These are phyloP conservation scores for Peronosclerospora sorghi DNA, from an alignment of 352 stramenopile genomes.

Conservation along the genomic window DNA sequence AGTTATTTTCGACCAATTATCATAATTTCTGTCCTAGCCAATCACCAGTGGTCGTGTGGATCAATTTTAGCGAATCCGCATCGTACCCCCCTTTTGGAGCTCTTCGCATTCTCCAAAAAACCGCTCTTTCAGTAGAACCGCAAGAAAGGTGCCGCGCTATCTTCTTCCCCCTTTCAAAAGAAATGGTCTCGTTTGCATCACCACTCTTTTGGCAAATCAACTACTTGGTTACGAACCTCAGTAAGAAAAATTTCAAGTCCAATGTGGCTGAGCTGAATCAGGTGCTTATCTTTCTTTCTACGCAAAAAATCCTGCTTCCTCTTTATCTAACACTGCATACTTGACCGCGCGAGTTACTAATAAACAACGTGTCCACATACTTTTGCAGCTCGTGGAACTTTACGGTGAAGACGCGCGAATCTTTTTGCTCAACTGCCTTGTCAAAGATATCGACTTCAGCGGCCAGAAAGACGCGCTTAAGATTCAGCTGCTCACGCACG, in stretches of 20 bases:
- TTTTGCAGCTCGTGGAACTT: conserved; percentile 72
- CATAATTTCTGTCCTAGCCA: background rate
- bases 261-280: conserved; percentile 89
- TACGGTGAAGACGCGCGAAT: conserved; percentile 87
- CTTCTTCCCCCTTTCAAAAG: background rate
- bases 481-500: conserved; percentile 83
- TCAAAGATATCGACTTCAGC: conserved; percentile 86
- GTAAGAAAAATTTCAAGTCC: conserved; percentile 91
- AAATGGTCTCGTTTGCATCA: conserved; percentile 86
- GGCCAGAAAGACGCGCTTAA: conserved; percentile 83
- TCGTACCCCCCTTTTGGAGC: conserved; percentile 9
- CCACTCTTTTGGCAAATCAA: conserved; percentile 91
- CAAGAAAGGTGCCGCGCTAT: conserved; percentile 9
- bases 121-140: background rate
- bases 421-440: conserved; percentile 86
- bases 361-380: background rate
- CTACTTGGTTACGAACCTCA: conserved; percentile 88
- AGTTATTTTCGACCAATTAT: conserved; percentile 5
- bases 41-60: background rate
- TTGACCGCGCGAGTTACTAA: background rate
- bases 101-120: conserved; percentile 9
- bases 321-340: conserved; percentile 2
- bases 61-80: conserved; percentile 1
- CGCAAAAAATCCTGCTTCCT: background rate
- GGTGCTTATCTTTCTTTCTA: conserved; percentile 27